Percentiles rank a stretch among this genome's conserved stretches.
Evolutionary conservation across 805 yeast genomes (phyloP).

Genomic region (Candida incommunis): DNA sequence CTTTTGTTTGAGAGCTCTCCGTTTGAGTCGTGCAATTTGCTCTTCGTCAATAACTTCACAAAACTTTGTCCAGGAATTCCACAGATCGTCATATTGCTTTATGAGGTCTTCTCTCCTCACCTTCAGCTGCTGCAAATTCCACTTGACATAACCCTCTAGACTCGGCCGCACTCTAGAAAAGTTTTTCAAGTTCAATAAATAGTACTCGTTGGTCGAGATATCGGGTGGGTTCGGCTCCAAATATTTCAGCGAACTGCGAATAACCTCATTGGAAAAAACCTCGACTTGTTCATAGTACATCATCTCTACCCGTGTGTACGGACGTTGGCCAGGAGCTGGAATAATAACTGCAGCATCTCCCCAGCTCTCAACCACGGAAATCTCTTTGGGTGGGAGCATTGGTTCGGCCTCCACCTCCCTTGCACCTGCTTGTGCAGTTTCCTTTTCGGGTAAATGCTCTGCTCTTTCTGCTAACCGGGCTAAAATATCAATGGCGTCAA

Average conservation of each 20-base stretch:
- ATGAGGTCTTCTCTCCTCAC: background rate
- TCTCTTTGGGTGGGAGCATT: background rate
- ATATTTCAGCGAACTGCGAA: background rate
- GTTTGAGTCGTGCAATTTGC: background rate
- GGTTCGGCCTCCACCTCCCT: background rate
- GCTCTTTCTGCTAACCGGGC: background rate
- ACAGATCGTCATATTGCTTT: constrained; percentile 5
- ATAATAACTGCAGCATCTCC: background rate
- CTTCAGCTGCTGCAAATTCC: constrained; percentile 1
- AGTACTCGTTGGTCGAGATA: constrained; percentile 3
- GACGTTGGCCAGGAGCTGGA: background rate
- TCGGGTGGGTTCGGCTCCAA: constrained; percentile 1
- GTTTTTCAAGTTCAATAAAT: background rate
- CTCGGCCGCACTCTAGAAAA: constrained; percentile 2
- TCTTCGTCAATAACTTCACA: constrained; percentile 11
- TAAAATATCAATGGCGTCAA: constrained; percentile 1
- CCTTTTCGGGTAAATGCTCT: background rate
- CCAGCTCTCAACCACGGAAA: background rate
- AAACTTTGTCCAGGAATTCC: constrained; percentile 8
- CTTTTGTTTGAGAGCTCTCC: background rate
- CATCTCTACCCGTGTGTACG: background rate
- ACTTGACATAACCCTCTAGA: constrained; percentile 1
- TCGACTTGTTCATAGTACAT: constrained; percentile 1
- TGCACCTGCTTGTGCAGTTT: background rate
- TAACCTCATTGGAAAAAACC: background rate